Base-by-base conservation (phyloP, 73 alveolate genomes). In the Paramecium octaurelia region DNA sequence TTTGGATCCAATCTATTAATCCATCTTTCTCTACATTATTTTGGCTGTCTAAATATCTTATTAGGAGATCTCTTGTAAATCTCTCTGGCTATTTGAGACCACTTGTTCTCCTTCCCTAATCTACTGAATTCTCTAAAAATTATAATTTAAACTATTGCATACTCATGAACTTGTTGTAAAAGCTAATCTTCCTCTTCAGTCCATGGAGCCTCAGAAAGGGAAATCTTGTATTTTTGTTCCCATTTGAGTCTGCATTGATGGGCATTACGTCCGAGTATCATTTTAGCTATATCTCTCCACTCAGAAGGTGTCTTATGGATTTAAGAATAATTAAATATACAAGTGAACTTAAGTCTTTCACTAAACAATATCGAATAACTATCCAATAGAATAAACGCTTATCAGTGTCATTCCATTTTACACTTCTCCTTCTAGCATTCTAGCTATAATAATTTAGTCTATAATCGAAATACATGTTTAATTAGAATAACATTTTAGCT, bases 1-100 rank as follows among this genome's bases (percentile, higher is more conserved):
- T 80, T 80, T n/a, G 91, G 91, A 80, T 80, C 91, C 21, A 80
- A 46, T 44, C 18, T 40, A 48, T 80, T 80, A 18, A 80, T 80
- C 91, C 91, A 80, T 31, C 91, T 34, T 80, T 80, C 91, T n/a
- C 91, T n/a, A 46, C 91, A 80, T 80, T 80, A 23, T 48, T 80
- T 80, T 48, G 91, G 91, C 23, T 80, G 18, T 46, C 91, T 21
- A 80, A 80, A 80, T 31, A 80, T 35, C 29, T 80, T 42, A 80
- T 80, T 80, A 43, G 91, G 91, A 31, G 91, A 80, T 46, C 91
- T 80, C 24, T 80, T 80, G 27, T 80, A 48, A 27, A 80, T 80
- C 16, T 80, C 91, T 21, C 91, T 80, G 2, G 91, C 91, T 20
- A 80, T 80, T 46, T 80, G 14, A 23, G 91, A 80, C 91, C 91